Percentiles rank a stretch among this genome's conserved stretches.
These are phyloP conservation scores for Calonectria multiphialidica DNA, from an alignment of 2,329 filamentous ascomycete genomes.

Conservation along the genomic window DNA sequence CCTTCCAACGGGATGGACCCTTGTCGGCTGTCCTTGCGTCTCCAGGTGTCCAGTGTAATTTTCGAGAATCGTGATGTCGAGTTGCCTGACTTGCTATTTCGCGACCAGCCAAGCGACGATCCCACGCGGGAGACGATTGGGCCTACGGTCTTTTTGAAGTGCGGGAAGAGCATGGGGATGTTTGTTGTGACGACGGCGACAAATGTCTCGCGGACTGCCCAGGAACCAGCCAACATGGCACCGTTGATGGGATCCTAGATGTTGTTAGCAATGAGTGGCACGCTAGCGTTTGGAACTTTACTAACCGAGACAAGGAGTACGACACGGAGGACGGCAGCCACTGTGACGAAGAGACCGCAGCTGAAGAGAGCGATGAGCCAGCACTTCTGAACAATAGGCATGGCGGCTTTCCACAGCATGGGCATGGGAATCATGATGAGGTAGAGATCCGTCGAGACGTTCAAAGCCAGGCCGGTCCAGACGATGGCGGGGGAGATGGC, in stretches of 20 bases:
- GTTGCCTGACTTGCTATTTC: conserved; percentile 27
- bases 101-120: conserved; percentile 35
- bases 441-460: conserved; percentile 69
- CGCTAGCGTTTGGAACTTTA: neutral
- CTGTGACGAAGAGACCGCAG: conserved; percentile 55
- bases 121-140: conserved; percentile 40
- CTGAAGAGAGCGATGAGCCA: conserved; percentile 54
- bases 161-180: conserved; percentile 59
- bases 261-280: neutral
- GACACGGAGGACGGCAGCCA: conserved; percentile 52
- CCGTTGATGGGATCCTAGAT: conserved; percentile 55
- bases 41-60: conserved; percentile 33
- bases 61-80: conserved; percentile 33
- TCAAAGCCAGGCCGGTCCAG: conserved; percentile 64
- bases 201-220: conserved; percentile 59
- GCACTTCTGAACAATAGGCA: conserved; percentile 52
- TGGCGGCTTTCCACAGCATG: conserved; percentile 56
- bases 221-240: conserved; percentile 54
- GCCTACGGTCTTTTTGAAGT: conserved; percentile 52
- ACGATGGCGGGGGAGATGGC: conserved; percentile 64
- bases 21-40: conserved; percentile 30
- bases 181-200: conserved; percentile 58
- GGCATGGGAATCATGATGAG: conserved; percentile 69
- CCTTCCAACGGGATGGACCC: conserved; percentile 30
- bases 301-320: conserved; percentile 45